phyloP scores from a whole-genome alignment of 2,329 filamentous ascomycete genomes.

The Gaeumannomyces sp. region DNA sequence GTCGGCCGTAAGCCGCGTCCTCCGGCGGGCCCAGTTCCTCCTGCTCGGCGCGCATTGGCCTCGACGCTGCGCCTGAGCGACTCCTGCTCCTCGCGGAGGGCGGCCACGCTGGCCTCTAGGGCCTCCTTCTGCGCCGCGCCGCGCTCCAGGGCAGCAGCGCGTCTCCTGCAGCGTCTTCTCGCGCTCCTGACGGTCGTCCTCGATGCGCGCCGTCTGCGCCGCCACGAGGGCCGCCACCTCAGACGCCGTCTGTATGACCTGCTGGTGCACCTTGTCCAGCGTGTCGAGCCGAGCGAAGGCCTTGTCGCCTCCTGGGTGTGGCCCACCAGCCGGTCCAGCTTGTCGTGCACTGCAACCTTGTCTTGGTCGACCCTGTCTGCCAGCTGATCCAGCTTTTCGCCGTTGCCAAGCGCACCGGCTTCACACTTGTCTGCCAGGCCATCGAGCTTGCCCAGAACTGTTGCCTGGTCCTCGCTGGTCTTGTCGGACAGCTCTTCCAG shows the following conservation, averaged over 20 bases:
- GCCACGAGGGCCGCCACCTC: slow-evolving; percentile 80
- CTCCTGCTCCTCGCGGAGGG: slow-evolving; percentile 42
- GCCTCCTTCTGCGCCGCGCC: slow-evolving; percentile 60
- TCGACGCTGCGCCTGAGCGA: slow-evolving; percentile 52
- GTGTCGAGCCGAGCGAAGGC: slow-evolving; percentile 71
- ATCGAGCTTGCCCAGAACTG: slow-evolving; percentile 51
- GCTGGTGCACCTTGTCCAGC: slow-evolving; percentile 81
- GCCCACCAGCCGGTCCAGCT: slow-evolving; percentile 51
- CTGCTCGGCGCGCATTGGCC: slow-evolving; percentile 58
- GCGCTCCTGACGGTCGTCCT: slow-evolving; percentile 70
- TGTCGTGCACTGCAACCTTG: slow-evolving; percentile 51
- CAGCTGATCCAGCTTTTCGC: slow-evolving; percentile 2
- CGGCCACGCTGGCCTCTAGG: slow-evolving; percentile 48
- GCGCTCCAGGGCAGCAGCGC: slow-evolving; percentile 70
- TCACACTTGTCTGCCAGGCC: not conserved
- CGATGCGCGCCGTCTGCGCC: slow-evolving; percentile 66
- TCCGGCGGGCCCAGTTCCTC: slow-evolving; percentile 72
- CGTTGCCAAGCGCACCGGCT: too few relatives aligned
- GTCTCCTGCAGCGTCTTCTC: slow-evolving; percentile 77
- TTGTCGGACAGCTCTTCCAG: slow-evolving; percentile 55
- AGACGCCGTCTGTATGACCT: slow-evolving; percentile 76
- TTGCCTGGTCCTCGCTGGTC: slow-evolving; percentile 44
- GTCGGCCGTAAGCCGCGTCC: slow-evolving; percentile 73
- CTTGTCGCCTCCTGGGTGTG: slow-evolving; percentile 60
- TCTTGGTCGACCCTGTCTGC: slow-evolving; percentile 30